Percentiles rank a stretch among this genome's conserved stretches.
Conservation (phyloP, 495 filamentous ascomycete species). For the Trichoderma reesei region DNA sequence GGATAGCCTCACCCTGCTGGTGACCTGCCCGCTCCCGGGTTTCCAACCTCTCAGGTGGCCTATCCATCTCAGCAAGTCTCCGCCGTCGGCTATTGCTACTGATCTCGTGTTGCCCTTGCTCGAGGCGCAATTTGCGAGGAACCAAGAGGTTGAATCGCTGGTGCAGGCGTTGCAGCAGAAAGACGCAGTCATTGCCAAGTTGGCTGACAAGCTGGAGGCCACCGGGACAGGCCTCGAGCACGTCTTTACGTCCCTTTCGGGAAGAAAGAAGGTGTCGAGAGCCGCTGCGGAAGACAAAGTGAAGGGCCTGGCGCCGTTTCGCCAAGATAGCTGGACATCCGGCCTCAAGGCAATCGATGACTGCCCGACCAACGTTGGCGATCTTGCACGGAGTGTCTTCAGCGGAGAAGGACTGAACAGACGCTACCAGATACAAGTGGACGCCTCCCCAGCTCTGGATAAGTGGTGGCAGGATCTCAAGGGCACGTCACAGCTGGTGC, state of each 20-base stretch:
- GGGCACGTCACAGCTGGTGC: background rate
- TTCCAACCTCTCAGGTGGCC: conserved; percentile 63
- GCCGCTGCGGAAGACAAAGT: conserved; percentile 40
- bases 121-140: conserved; percentile 42
- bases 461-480: conserved; percentile 37
- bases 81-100: conserved; percentile 43
- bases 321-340: conserved; percentile 36
- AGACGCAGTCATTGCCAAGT: conserved; percentile 63
- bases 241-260: conserved; percentile 57
- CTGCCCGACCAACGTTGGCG: conserved; percentile 23
- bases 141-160: conserved; percentile 44
- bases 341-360: conserved; percentile 18
- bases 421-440: conserved; percentile 18
- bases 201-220: conserved; percentile 70
- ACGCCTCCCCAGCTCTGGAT: conserved; percentile 25
- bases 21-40: conserved; percentile 56
- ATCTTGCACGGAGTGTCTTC: conserved; percentile 29
- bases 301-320: conserved; percentile 46
- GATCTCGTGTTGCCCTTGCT: conserved; percentile 64
- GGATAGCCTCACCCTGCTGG: conserved; percentile 42
- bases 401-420: conserved; percentile 20
- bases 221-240: conserved; percentile 56
- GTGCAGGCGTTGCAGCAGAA: conserved; percentile 58
- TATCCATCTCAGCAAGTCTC: conserved; percentile 45
- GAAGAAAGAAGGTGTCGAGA: conserved; percentile 37